phyloP scores from a whole-genome alignment of 306 rosid genomes.

The Ormosia semicastrata region DNA sequence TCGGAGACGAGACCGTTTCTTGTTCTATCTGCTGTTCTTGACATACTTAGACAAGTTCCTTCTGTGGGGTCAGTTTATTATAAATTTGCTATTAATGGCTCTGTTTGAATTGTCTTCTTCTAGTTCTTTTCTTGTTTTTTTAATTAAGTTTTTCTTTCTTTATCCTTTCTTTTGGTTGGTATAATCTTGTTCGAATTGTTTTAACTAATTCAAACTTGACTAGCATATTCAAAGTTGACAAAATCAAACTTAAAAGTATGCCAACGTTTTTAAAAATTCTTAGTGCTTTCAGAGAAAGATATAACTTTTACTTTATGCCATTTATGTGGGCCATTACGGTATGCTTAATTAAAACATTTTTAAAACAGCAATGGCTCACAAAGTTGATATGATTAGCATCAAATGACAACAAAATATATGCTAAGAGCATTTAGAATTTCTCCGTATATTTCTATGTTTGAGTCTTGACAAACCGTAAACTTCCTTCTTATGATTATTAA shows the following conservation, averaged over 20 bases:
- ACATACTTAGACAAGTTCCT: background rate
- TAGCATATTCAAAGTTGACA: slow-evolving; percentile 8
- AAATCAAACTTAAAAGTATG: background rate
- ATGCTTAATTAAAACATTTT: background rate
- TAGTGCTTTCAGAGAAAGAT: background rate
- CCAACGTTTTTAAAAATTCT: background rate
- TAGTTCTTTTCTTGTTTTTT: background rate
- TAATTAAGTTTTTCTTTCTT: background rate
- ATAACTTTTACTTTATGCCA: background rate
- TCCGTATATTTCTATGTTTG: background rate
- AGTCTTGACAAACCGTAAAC: background rate
- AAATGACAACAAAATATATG: background rate
- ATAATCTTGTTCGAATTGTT: background rate
- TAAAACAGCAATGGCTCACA: background rate
- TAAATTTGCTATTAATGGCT: background rate
- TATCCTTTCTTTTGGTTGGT: background rate
- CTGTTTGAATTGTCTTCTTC: background rate
- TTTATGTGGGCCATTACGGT: background rate
- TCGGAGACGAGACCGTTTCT: background rate
- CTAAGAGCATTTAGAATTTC: background rate
- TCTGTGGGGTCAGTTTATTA: background rate
- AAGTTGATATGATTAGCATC: background rate
- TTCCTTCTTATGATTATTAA: background rate
- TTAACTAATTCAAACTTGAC: background rate
- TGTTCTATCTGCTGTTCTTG: background rate